phyloP scores from a whole-genome alignment of 129 eudicot species.

The Flaveria bidentis region DNA sequence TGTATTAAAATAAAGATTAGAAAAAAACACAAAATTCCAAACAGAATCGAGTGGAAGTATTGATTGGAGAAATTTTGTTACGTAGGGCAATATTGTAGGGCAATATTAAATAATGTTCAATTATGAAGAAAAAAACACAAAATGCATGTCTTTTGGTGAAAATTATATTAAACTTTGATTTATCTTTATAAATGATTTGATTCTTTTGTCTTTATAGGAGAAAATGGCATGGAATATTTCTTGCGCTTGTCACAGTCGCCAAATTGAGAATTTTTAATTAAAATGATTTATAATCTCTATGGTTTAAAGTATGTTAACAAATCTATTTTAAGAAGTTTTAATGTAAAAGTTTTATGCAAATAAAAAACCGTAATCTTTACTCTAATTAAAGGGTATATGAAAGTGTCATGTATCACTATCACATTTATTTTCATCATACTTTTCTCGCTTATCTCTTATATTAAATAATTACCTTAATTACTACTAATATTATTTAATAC shows the following conservation, averaged over 20 bases:
- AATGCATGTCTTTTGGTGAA: constrained; percentile 13
- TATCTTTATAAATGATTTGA: constrained; percentile 8
- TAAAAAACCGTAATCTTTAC: too few species aligned
- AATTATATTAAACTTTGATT: constrained; percentile 16
- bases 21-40: constrained; percentile 11
- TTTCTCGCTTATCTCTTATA: too few species aligned
- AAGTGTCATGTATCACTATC: too few species aligned
- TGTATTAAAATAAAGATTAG: not conserved
- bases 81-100: not conserved
- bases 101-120: constrained; percentile 15
- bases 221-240: constrained; percentile 34
- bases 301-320: not conserved
- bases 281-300: not conserved
- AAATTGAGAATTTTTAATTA: not conserved
- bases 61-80: constrained; percentile 15
- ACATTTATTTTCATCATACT: too few species aligned
- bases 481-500: too few species aligned
- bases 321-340: not conserved
- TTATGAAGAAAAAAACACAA: too few species aligned
- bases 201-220: constrained; percentile 29
- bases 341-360: not conserved
- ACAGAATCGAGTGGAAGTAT: not conserved
- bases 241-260: constrained; percentile 29
- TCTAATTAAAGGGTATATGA: too few species aligned
- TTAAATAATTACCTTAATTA: too few species aligned